These are phyloP conservation scores for Penicillium diatomitis DNA, from an alignment of 495 filamentous ascomycete species.

Conservation along the genomic window DNA sequence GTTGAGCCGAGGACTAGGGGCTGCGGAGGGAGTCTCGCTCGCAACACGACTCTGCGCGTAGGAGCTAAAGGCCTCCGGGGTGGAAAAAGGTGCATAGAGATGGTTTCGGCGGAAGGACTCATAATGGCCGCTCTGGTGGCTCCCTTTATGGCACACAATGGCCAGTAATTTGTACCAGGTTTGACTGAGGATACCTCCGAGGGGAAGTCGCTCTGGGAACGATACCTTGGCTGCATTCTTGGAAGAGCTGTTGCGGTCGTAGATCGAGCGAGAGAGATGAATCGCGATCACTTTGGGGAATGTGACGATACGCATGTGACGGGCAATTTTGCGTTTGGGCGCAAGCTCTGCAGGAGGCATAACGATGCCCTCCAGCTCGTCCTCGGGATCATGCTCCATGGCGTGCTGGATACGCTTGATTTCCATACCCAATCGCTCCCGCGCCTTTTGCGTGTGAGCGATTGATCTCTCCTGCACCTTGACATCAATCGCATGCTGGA, in stretches of 20 bases:
- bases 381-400: constrained; percentile 70
- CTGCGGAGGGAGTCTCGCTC: constrained; percentile 39
- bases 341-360: constrained; percentile 65
- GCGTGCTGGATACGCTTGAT: constrained; percentile 50
- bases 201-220: constrained; percentile 73
- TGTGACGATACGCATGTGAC: constrained; percentile 71
- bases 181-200: constrained; percentile 71
- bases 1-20: constrained; percentile 32
- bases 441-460: constrained; percentile 35
- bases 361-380: constrained; percentile 55
- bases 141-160: constrained; percentile 89
- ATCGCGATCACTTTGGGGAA: constrained; percentile 87
- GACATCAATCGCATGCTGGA: constrained; percentile 62
- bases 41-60: constrained; percentile 52
- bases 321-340: constrained; percentile 75
- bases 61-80: constrained; percentile 63
- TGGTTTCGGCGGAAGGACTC: constrained; percentile 92
- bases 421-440: constrained; percentile 43
- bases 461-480: constrained; percentile 41
- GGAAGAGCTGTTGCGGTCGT: constrained; percentile 64
- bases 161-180: constrained; percentile 78
- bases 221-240: constrained; percentile 92
- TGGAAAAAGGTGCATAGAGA: constrained; percentile 66
- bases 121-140: constrained; percentile 94
- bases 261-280: constrained; percentile 89